Conservation (phyloP, 352 stramenopile genomes). For the Hyaloperonospora arabidopsidis region DNA sequence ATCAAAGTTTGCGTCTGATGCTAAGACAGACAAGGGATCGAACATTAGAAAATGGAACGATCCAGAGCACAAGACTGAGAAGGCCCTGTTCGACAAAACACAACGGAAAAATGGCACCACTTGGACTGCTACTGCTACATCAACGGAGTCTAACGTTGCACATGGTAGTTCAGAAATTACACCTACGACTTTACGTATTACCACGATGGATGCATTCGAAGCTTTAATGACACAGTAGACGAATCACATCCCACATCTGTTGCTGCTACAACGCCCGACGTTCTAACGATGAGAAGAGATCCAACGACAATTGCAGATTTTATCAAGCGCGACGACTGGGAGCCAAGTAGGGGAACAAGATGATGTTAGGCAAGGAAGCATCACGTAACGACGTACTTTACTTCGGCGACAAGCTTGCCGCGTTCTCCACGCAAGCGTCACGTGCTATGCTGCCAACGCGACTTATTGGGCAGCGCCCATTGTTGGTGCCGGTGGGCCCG, state of each 20-base stretch:
- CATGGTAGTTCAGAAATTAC: not conserved
- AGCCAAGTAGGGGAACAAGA: slow-evolving; percentile 65
- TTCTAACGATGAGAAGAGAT: not conserved
- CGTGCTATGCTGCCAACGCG: slow-evolving; percentile 50
- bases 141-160: not conserved
- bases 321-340: no score
- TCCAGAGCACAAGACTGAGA: slow-evolving; percentile 14
- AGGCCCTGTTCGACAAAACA: not conserved
- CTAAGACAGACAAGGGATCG: not conserved
- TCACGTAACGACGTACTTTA: slow-evolving; percentile 47
- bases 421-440: slow-evolving; percentile 35
- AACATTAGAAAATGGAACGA: slow-evolving; percentile 31
- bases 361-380: slow-evolving; percentile 70
- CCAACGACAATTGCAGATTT: not conserved
- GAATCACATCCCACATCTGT: no score
- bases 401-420: slow-evolving; percentile 41
- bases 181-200: not conserved
- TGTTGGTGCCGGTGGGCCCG: slow-evolving; percentile 32
- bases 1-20: no score
- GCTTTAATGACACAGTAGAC: no score
- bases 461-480: slow-evolving; percentile 53
- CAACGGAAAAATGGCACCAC: slow-evolving; percentile 9
- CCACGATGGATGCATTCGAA: no score
- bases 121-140: not conserved
- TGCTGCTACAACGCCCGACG: slow-evolving; percentile 7